Percentiles rank a stretch among this genome's conserved stretches.
These are phyloP conservation scores for Inga laurina DNA, from an alignment of 306 rosid genomes.

Conservation along the genomic window DNA sequence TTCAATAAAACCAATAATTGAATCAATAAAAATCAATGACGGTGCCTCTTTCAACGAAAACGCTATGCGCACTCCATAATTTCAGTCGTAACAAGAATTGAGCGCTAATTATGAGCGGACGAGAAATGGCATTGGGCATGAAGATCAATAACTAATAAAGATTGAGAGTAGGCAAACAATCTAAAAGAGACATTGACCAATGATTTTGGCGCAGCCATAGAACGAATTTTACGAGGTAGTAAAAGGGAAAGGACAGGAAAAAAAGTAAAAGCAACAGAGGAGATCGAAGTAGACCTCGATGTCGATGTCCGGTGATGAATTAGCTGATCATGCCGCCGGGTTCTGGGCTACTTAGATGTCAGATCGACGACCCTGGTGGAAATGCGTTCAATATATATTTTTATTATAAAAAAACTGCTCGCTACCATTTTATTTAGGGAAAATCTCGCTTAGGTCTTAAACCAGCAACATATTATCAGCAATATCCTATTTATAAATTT, in stretches of 20 bases:
- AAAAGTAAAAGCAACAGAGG: neutral
- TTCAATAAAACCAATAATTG: neutral
- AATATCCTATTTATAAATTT: too few species aligned
- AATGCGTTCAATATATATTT: neutral
- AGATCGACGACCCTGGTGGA: neutral
- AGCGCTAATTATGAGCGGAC: neutral
- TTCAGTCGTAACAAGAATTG: neutral
- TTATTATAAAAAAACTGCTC: too few species aligned
- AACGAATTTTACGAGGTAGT: neutral
- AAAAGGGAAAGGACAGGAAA: neutral
- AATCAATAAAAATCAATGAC: neutral
- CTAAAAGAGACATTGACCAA: too few species aligned
- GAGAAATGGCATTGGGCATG: neutral
- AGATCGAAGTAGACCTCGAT: neutral
- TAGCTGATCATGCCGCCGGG: neutral
- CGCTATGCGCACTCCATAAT: neutral
- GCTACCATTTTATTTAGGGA: too few species aligned
- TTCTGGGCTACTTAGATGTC: too few species aligned
- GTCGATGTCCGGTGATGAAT: slow-evolving; percentile 15
- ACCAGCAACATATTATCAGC: too few species aligned
- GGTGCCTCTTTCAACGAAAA: too few species aligned
- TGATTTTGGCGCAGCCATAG: neutral
- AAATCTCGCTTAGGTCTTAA: too few species aligned
- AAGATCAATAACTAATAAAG: neutral
- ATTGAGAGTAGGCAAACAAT: neutral